phyloP scores from a whole-genome alignment of 371 early-diverging fungal species.

The Mucor ambiguus region DNA sequence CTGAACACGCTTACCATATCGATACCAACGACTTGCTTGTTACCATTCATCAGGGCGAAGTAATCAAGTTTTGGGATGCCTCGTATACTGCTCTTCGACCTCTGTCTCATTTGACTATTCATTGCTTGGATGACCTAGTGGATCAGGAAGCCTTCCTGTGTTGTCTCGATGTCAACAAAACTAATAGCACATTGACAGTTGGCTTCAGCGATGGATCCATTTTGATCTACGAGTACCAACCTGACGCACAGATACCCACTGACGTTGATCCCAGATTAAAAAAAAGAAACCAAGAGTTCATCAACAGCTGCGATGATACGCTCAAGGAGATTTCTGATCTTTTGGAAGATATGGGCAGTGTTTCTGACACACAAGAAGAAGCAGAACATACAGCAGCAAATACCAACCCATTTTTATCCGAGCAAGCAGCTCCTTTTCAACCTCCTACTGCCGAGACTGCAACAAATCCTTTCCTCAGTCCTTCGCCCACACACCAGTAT shows the following conservation, averaged over 20 bases:
- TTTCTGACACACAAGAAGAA: conserved; percentile 7
- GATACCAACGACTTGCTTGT: conserved; percentile 51
- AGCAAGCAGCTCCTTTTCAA: neutral
- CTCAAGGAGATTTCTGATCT: conserved; percentile 40
- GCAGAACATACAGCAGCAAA: neutral
- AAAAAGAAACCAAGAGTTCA: conserved; percentile 25
- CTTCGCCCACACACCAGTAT: conserved; percentile 10
- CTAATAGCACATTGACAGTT: conserved; percentile 30
- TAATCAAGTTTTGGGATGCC: conserved; percentile 61
- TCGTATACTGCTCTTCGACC: conserved; percentile 51
- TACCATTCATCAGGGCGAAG: conserved; percentile 48
- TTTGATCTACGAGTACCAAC: conserved; percentile 25
- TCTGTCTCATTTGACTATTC: conserved; percentile 47
- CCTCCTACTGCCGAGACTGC: neutral
- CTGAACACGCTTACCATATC: conserved; percentile 46
- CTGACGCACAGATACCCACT: conserved; percentile 3
- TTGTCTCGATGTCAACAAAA: conserved; percentile 43
- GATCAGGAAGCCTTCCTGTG: conserved; percentile 26
- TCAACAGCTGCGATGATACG: conserved; percentile 39
- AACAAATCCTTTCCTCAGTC: conserved; percentile 17
- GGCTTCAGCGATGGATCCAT: conserved; percentile 45
- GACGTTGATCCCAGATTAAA: neutral
- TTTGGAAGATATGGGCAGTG: conserved; percentile 36
- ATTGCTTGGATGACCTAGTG: conserved; percentile 20
- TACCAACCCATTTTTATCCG: neutral